Evolutionary conservation across 768 basidiomycete species (phyloP).

Genomic region (Hemileccinum impolitum): DNA sequence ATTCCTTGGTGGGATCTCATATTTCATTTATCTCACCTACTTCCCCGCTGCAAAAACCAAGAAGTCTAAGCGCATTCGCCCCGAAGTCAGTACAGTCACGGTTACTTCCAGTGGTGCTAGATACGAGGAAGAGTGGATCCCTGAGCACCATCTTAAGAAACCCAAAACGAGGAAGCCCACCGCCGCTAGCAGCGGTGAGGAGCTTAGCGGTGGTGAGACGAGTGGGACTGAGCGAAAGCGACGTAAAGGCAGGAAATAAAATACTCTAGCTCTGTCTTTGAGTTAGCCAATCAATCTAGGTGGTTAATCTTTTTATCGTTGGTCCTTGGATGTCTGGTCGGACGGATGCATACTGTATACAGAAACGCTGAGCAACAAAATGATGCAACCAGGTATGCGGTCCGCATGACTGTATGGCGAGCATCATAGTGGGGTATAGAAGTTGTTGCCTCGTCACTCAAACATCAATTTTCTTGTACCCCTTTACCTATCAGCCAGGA

Average conservation of each 20-base stretch:
- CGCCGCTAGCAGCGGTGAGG: slow-evolving; percentile 58
- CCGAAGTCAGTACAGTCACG: slow-evolving; percentile 51
- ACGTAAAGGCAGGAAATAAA: slow-evolving; percentile 51
- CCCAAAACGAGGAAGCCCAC: slow-evolving; percentile 47
- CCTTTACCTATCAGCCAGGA: slow-evolving; percentile 61
- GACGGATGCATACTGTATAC: slow-evolving; percentile 10
- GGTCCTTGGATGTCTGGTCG: not conserved
- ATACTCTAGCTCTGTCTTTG: not conserved
- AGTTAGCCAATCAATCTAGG: not conserved
- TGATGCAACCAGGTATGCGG: not conserved
- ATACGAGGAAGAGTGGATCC: slow-evolving; percentile 90
- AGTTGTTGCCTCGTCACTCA: slow-evolving; percentile 16
- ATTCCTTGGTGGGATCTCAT: slow-evolving; percentile 60
- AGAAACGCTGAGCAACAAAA: not conserved
- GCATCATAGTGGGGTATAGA: not conserved
- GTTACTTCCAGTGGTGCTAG: slow-evolving; percentile 60
- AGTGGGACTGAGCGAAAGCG: slow-evolving; percentile 54
- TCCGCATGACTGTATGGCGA: not conserved
- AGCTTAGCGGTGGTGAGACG: slow-evolving; percentile 61
- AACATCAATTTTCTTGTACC: slow-evolving; percentile 76
- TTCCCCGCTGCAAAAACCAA: slow-evolving; percentile 59
- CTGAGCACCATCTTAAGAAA: slow-evolving; percentile 83
- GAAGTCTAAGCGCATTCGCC: slow-evolving; percentile 41
- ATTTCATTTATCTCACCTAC: slow-evolving; percentile 64
- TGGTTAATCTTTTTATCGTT: not conserved